Conservation (phyloP, 1,284 basidiomycete genomes). For the Neolentinus lepideus region DNA sequence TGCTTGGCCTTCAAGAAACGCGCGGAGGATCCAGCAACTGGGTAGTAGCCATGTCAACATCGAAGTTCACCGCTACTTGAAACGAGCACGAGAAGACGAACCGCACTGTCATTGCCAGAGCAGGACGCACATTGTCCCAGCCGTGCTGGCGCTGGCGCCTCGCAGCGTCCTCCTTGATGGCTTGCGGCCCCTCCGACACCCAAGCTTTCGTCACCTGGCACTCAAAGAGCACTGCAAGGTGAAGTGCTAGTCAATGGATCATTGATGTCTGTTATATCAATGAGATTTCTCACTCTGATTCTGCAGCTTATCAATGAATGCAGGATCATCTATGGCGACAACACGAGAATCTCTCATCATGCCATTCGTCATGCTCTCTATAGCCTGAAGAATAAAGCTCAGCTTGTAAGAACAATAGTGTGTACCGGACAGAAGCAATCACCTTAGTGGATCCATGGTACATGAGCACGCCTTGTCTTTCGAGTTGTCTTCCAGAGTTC, state of each 20-base stretch:
- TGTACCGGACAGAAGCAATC: neutral
- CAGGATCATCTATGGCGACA: conserved; percentile 3
- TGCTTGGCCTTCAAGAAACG: conserved; percentile 9
- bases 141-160: conserved; percentile 16
- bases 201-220: conserved; percentile 10
- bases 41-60: neutral
- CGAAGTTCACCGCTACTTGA: neutral
- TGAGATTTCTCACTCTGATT: conserved; percentile 17
- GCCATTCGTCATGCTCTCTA: neutral
- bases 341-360: neutral
- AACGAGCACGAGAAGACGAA: conserved; percentile 7
- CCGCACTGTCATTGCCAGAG: conserved; percentile 23
- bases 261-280: no score
- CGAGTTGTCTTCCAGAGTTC: neutral
- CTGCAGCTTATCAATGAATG: conserved; percentile 17
- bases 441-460: neutral
- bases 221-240: conserved; percentile 14
- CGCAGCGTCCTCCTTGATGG: conserved; percentile 10
- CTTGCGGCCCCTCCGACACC: conserved; percentile 13
- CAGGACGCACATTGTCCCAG: conserved; percentile 23
- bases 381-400: neutral
- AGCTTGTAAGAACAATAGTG: neutral
- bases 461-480: neutral
- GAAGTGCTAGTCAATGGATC: no score
- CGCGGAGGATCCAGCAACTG: conserved; percentile 23